phyloP scores from a whole-genome alignment of 805 yeast species.

The Alloascoidea africana region DNA sequence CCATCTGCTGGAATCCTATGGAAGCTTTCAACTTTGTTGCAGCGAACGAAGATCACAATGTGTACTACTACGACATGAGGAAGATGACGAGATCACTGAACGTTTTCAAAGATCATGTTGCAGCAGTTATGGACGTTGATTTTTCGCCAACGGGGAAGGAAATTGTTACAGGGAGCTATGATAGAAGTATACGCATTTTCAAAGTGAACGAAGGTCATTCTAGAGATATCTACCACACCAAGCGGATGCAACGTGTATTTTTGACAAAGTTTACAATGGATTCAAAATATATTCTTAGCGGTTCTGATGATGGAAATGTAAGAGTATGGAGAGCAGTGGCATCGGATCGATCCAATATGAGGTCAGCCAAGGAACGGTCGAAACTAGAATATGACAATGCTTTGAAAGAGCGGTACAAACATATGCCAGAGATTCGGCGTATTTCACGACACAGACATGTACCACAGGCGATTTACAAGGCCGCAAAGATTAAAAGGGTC shows the following conservation, averaged over 20 bases:
- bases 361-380: constrained; percentile 64
- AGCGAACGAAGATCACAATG: constrained; percentile 90
- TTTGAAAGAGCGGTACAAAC: constrained; percentile 80
- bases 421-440: constrained; percentile 92
- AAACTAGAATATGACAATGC: constrained; percentile 86
- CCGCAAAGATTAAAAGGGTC: constrained; percentile 66
- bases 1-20: constrained; percentile 94
- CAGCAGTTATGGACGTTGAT: constrained; percentile 90
- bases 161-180: constrained; percentile 89
- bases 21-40: constrained; percentile 90
- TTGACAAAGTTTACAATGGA: constrained; percentile 79
- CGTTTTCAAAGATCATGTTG: constrained; percentile 88
- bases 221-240: constrained; percentile 89
- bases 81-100: constrained; percentile 69
- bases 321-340: constrained; percentile 88
- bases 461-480: constrained; percentile 78
- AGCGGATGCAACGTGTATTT: constrained; percentile 93
- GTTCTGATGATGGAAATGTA: constrained; percentile 93
- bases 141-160: constrained; percentile 96
- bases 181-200: constrained; percentile 77
- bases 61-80: constrained; percentile 93
- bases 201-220: constrained; percentile 76
- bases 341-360: constrained; percentile 68
- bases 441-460: constrained; percentile 87
- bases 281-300: constrained; percentile 71